phyloP scores from a whole-genome alignment of 2,329 filamentous ascomycete species.

The Stachybotrys echinatus region DNA sequence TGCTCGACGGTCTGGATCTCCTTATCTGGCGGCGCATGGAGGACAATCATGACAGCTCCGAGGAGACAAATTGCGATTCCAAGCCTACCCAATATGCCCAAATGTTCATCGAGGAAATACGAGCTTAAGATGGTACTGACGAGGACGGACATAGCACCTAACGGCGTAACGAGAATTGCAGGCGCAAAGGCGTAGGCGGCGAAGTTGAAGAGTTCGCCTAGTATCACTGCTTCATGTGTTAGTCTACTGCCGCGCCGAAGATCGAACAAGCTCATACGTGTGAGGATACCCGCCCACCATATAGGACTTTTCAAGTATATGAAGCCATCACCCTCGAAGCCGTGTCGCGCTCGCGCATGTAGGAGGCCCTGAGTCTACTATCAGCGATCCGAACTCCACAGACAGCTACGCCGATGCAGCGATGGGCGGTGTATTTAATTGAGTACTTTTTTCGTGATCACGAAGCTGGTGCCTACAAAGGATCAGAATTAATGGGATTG shows the following conservation, averaged over 20 bases:
- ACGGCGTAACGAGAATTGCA: slow-evolving; percentile 93
- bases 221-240: slow-evolving; percentile 59
- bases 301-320: slow-evolving; percentile 90
- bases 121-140: slow-evolving; percentile 93
- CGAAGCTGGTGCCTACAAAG: slow-evolving; percentile 81
- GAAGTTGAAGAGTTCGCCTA: slow-evolving; percentile 95
- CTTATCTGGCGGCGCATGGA: slow-evolving; percentile 92
- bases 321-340: slow-evolving; percentile 95
- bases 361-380: slow-evolving; percentile 64
- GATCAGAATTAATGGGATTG: slow-evolving; percentile 15
- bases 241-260: slow-evolving; percentile 7
- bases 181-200: slow-evolving; percentile 97
- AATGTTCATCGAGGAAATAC: slow-evolving; percentile 85
- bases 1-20: slow-evolving; percentile 88
- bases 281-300: slow-evolving; percentile 94
- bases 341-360: slow-evolving; percentile 84
- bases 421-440: not conserved
- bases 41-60: slow-evolving; percentile 92
- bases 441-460: slow-evolving; percentile 93
- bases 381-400: too few species aligned
- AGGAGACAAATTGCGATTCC: slow-evolving; percentile 95
- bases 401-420: too few species aligned
- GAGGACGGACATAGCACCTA: slow-evolving; percentile 88
- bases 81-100: slow-evolving; percentile 84
- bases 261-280: slow-evolving; percentile 51